These are phyloP conservation scores for Coniella vitis DNA, from an alignment of 2,329 filamentous ascomycete species.

Conservation along the genomic window DNA sequence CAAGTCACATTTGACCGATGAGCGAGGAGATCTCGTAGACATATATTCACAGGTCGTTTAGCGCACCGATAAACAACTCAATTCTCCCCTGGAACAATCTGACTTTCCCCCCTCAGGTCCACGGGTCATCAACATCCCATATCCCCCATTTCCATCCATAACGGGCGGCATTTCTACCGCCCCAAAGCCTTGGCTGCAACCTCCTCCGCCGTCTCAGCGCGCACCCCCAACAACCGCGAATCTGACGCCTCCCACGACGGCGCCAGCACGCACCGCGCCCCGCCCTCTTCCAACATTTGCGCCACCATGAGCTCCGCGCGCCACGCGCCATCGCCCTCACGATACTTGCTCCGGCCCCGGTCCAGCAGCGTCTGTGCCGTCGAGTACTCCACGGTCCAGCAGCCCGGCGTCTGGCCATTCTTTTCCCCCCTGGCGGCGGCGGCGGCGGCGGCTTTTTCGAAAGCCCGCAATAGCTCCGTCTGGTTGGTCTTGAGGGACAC, in stretches of 20 bases:
- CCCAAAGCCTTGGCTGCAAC: constrained; percentile 21
- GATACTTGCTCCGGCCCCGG: constrained; percentile 18
- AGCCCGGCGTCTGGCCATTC: background rate
- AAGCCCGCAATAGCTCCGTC: constrained; percentile 18
- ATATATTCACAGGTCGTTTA: too few species aligned
- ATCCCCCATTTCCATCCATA: background rate
- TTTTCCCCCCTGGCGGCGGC: too few species aligned
- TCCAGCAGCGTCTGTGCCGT: constrained; percentile 4
- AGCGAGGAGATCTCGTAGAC: too few species aligned
- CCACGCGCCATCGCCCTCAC: constrained; percentile 20
- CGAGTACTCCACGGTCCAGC: constrained; percentile 19
- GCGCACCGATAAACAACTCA: too few species aligned
- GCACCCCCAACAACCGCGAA: constrained; percentile 21
- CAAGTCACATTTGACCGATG: too few species aligned
- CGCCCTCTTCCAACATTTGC: constrained; percentile 25
- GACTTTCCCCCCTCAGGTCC: too few species aligned
- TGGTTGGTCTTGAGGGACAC: constrained; percentile 25
- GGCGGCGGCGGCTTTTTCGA: constrained; percentile 20
- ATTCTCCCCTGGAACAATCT: too few species aligned
- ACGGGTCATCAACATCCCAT: background rate
- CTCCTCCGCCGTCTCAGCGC: constrained; percentile 22
- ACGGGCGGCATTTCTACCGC: background rate
- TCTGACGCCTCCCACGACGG: constrained; percentile 20
- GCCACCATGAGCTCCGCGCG: constrained; percentile 24
- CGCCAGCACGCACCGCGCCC: constrained; percentile 23